Base-by-base conservation (phyloP, 2,329 filamentous ascomycete species). In the Colletotrichum euphorbiae region DNA sequence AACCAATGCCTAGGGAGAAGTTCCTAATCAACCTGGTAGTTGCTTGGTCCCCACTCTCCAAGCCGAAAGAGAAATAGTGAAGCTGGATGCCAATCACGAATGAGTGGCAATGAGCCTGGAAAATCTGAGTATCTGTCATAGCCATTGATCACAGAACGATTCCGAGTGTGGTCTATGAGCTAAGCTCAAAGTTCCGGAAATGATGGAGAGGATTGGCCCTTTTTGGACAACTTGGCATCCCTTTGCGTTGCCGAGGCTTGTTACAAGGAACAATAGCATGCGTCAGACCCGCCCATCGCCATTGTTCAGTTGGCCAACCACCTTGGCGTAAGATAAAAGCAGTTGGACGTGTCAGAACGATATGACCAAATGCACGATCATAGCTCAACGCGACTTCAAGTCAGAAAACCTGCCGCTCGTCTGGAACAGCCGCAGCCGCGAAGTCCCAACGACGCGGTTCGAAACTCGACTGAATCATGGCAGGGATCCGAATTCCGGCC, bases 41-140 rank as follows among this genome's bases (percentile, higher is more conserved):
- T 13, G 69, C 24, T 6, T 64, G 12, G 42, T 77, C 74, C 74
- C 74, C 74, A 75, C 40, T 76, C 75, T n/a, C 74, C 74, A 3
- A 67, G 56, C 1, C 72, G 71, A 45, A 74, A 75, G 6, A 69
- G 31, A 38, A 72, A 65, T 13, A 70, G 28, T 77, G 75, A 7
- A 67, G 50, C 6, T 57, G 46, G 4, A 55, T 54, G 13, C 71
- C 70, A 8, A 59, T 36, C 15, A 40, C 19, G 15, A 72, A 72
- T 21, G 50, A 65, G 1, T 59, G 46, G 13, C 46, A 21, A n/a
- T 65, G 40, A 9, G 48, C 31, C 33, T 21, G 52, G 12, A 55
- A 15, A 21, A 42, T n/a, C 6, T 55, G 62, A 13, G 19, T 2
- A 17, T 43, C 15, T 3, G 54, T 13, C 33, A 68, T 64, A 6